Evolutionary conservation across 164 flowering plant genomes (phyloP).

Genomic region (Cinnamomum chago): DNA sequence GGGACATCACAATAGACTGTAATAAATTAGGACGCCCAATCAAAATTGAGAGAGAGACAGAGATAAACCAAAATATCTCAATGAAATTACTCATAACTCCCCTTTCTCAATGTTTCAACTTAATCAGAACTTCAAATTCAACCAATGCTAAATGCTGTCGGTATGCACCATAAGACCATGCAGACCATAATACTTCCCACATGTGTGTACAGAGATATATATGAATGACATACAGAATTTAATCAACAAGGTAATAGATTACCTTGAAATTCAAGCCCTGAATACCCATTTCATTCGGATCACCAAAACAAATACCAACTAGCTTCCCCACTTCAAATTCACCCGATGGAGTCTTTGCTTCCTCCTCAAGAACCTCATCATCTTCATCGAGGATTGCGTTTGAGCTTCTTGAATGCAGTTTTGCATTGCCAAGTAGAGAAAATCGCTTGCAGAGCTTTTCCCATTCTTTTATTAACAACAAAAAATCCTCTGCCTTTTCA

Average conservation of each 20-base stretch:
- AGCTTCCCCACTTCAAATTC: constrained; percentile 64
- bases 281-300: constrained; percentile 34
- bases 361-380: constrained; percentile 15
- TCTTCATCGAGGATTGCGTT: constrained; percentile 5
- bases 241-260: background rate
- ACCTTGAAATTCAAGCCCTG: constrained; percentile 61
- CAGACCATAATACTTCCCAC: no score
- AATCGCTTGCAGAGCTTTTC: constrained; percentile 42
- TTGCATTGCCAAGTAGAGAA: constrained; percentile 23
- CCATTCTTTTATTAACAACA: constrained; percentile 62
- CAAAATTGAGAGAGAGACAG: background rate
- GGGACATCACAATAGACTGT: background rate
- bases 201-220: no score
- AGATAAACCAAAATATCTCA: no score
- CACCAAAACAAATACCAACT: constrained; percentile 57
- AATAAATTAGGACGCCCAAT: background rate
- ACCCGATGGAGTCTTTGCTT: constrained; percentile 13
- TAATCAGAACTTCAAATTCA: no score
- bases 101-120: no score
- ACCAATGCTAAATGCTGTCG: no score
- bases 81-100: no score
- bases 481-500: constrained; percentile 65
- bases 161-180: no score
- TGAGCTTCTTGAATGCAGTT: background rate
- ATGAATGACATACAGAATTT: no score